A percentile compares a stretch with the other conserved stretches of the same genome.
phyloP scores from a whole-genome alignment of 495 filamentous ascomycete species.

The Talaromyces trachyspermus region DNA sequence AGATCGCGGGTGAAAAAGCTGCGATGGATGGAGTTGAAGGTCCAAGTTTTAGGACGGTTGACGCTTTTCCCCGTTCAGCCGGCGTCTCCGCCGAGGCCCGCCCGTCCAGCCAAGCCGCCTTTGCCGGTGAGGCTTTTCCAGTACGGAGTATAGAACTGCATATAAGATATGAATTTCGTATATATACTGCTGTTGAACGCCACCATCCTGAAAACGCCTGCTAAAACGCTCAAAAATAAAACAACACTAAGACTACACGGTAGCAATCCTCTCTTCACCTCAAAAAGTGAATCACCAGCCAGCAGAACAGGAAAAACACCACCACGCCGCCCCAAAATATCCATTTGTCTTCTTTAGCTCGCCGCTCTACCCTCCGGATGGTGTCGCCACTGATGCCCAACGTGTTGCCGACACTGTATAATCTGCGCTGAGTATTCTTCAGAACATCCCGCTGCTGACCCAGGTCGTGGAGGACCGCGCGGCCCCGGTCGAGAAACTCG shows the following conservation, averaged over 20 bases:
- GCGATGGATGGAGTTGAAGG: too few relatives aligned
- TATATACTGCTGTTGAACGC: too few relatives aligned
- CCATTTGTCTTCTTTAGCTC: slow-evolving; percentile 94
- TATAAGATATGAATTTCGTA: too few relatives aligned
- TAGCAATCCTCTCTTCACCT: slow-evolving; percentile 36
- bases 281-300: slow-evolving; percentile 76
- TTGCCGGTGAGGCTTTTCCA: too few relatives aligned
- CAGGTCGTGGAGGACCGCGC: slow-evolving; percentile 82
- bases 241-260: neutral
- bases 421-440: slow-evolving; percentile 82
- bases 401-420: slow-evolving; percentile 92
- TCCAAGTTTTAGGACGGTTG: too few relatives aligned
- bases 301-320: slow-evolving; percentile 89
- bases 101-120: too few relatives aligned
- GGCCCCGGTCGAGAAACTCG: slow-evolving; percentile 85
- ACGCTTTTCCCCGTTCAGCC: too few relatives aligned
- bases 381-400: slow-evolving; percentile 91
- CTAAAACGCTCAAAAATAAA: neutral
- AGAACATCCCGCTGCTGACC: slow-evolving; percentile 87
- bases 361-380: slow-evolving; percentile 87
- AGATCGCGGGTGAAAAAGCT: too few relatives aligned
- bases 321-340: slow-evolving; percentile 87
- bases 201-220: neutral
- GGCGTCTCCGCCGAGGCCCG: too few relatives aligned
- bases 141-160: too few relatives aligned